A percentile compares a stretch with the other conserved stretches of the same genome.
Conservation (phyloP, 2,329 filamentous ascomycete genomes). For the Dothistroma septosporum region DNA sequence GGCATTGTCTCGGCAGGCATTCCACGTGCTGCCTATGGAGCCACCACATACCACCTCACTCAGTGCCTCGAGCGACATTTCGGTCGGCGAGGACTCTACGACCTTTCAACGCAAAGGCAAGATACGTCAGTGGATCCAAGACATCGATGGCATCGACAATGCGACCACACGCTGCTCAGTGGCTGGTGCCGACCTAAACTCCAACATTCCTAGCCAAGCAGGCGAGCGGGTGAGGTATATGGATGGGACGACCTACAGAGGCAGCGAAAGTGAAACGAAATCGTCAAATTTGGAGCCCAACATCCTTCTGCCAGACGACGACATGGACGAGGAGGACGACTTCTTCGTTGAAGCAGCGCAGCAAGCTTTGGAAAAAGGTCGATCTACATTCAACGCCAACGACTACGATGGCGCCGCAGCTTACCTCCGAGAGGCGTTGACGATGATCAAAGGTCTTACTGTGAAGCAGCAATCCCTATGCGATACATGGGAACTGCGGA, state of each 20-base stretch:
- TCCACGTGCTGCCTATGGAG: background rate
- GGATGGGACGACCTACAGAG: background rate
- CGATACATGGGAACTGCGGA: slow-evolving; percentile 28
- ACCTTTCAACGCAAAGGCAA: slow-evolving; percentile 3
- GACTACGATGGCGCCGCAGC: slow-evolving; percentile 27
- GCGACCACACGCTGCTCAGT: background rate
- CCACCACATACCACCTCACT: background rate
- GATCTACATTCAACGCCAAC: slow-evolving; percentile 23
- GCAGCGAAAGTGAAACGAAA: background rate
- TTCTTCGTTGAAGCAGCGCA: slow-evolving; percentile 28
- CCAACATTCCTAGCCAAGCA: background rate
- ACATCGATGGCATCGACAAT: slow-evolving; percentile 8
- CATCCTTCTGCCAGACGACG: slow-evolving; percentile 5
- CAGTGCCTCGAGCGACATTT: background rate
- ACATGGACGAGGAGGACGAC: slow-evolving; percentile 26
- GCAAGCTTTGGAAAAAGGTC: slow-evolving; percentile 29
- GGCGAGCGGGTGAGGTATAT: background rate
- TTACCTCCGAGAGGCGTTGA: slow-evolving; percentile 29
- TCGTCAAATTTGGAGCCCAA: background rate
- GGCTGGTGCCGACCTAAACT: slow-evolving; percentile 2
- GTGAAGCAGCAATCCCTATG: slow-evolving; percentile 22
- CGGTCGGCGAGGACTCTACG: background rate
- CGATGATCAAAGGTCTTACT: slow-evolving; percentile 24
- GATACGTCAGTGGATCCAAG: slow-evolving; percentile 10
- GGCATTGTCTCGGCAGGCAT: background rate